These are phyloP conservation scores for Salvia hispanica DNA, from an alignment of 257 asterid species.

Conservation along the genomic window DNA sequence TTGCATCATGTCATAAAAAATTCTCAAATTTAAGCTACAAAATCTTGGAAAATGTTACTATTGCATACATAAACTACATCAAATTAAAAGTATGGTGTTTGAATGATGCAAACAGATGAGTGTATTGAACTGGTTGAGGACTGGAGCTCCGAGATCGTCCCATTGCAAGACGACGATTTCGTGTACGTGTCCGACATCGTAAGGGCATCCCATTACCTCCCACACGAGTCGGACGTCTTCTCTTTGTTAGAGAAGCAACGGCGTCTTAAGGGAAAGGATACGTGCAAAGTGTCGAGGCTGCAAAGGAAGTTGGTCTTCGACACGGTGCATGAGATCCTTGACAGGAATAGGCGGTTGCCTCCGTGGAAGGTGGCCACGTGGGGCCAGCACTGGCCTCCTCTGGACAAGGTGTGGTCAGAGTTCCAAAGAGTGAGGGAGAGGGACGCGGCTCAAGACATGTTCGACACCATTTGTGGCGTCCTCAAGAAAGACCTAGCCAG, in stretches of 20 bases:
- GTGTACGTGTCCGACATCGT: conserved; percentile 66
- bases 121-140: conserved; percentile 66
- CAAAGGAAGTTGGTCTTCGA: conserved; percentile 71
- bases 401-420: conserved; percentile 60
- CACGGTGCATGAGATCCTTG: conserved; percentile 63
- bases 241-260: conserved; percentile 73
- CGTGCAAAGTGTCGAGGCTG: conserved; percentile 53
- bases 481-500: conserved; percentile 68
- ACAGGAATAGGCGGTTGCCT: conserved; percentile 61
- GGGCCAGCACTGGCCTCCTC: conserved; percentile 39
- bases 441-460: conserved; percentile 51
- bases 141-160: conserved; percentile 47
- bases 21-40: background rate
- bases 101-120: conserved; percentile 41
- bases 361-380: conserved; percentile 67
- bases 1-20: background rate
- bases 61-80: conserved; percentile 19
- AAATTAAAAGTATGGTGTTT: background rate
- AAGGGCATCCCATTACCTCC: conserved; percentile 57
- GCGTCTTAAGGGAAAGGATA: conserved; percentile 62
- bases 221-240: conserved; percentile 62
- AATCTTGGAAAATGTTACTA: conserved; percentile 33
- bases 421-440: conserved; percentile 51
- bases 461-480: conserved; percentile 65
- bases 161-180: conserved; percentile 52